A percentile compares a stretch with the other conserved stretches of the same genome.
Evolutionary conservation across 805 yeast genomes (phyloP).

Genomic region (Metschnikowia similis): DNA sequence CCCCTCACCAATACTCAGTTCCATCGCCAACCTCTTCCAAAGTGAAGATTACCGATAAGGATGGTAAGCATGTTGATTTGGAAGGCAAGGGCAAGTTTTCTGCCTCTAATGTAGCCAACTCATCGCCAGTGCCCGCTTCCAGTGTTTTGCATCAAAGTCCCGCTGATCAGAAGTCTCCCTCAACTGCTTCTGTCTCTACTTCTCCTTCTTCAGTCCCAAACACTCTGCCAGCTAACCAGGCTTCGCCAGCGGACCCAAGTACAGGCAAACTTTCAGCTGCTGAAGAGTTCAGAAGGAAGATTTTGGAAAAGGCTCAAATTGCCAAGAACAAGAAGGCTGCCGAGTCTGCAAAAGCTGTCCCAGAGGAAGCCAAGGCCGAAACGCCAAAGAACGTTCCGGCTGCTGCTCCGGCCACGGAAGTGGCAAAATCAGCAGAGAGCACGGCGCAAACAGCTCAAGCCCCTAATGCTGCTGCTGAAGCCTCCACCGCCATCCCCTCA

Average conservation of each 20-base stretch:
- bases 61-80: slow-evolving; percentile 39
- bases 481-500: neutral
- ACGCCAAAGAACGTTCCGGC: neutral
- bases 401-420: neutral
- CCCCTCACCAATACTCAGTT: slow-evolving; percentile 10
- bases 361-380: neutral
- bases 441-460: neutral
- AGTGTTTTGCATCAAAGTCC: slow-evolving; percentile 14
- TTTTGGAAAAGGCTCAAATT: slow-evolving; percentile 25
- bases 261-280: slow-evolving; percentile 21
- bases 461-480: neutral
- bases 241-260: slow-evolving; percentile 14
- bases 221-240: slow-evolving; percentile 7
- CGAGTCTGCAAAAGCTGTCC: slow-evolving; percentile 7
- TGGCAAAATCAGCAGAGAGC: neutral
- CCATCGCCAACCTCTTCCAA: slow-evolving; percentile 19
- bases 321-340: slow-evolving; percentile 18
- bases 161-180: slow-evolving; percentile 1
- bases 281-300: slow-evolving; percentile 36
- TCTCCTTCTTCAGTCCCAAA: slow-evolving; percentile 8
- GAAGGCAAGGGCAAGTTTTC: slow-evolving; percentile 36
- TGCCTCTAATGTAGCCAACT: slow-evolving; percentile 20
- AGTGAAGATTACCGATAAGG: slow-evolving; percentile 39
- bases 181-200: slow-evolving; percentile 6
- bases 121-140: slow-evolving; percentile 33